Evolutionary conservation across 768 basidiomycete genomes (phyloP), one percentile per base, ranked within the genome.

Genomic region (Gloeopeniophorella convolvens): DNA sequence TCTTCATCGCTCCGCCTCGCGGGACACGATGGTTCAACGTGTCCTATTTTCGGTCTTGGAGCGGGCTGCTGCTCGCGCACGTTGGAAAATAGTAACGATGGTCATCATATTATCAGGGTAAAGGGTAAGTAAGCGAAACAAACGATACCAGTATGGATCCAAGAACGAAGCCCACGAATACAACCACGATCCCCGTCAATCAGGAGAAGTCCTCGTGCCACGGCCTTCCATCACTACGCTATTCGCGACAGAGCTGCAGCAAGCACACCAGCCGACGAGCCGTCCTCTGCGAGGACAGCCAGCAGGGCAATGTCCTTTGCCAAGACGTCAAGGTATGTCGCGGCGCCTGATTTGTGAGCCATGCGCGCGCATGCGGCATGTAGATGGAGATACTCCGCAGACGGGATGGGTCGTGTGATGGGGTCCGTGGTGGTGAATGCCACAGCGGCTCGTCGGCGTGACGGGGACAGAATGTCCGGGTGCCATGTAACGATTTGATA

Each of bases 341-440:
- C 63, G 2, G 68, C 72, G 27, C 72, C 71, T 3, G 71, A 72
- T 27, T 72, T 60, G 55, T 68, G 64, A 26, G 69, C 68, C 2
- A 72, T 64, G 44, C 65, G 62, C 15, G 71, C 68, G 46, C 69
- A 72, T 20, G 67, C 63, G n/a, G 70, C 71, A 45, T 72, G 72
- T 36, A 74, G 58, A 5, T 55, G 53, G 23, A 72, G 63, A 49
- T 68, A 68, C 11, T 32, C 41, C 15, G 61, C 58, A 31, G 59
- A 62, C 24, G 72, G 71, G 39, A 71, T 41, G 1, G 67, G 65
- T 35, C 59, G 46, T 24, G 48, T 56, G 8, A 24, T 50, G 1
- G 56, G 57, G 50, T 67, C 57, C 3, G 63, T 39, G 6, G 62
- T 63, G 21, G 54, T 63, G 43, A 70, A 71, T 32, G 59, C 62